Base-by-base conservation (phyloP, 108 stramenopile species). In the Stephanodiscus minutulus region DNA sequence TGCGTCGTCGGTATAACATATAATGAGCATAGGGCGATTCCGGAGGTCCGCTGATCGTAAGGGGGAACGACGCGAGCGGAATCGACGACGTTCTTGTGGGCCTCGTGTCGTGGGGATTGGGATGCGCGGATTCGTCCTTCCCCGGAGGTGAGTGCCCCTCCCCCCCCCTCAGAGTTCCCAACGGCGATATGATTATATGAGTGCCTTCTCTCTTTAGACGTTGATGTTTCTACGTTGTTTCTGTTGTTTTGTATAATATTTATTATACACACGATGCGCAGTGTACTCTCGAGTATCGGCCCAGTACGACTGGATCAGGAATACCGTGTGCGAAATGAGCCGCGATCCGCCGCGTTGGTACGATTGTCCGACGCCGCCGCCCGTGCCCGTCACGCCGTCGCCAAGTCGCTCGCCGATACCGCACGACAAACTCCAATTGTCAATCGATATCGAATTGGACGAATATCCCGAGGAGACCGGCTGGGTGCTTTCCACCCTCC, bases 261-360 rank as follows among this genome's bases (percentile, higher is more conserved):
- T 53, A 28, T 12, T 41, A 56, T n/a, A 25, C 68, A 27, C 25
- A 39, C 13, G 33, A 59, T 43, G 8, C 21, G 12, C 47, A 64
- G 47, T 49, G 12, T 64, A 47, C 25, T 64, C 84, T 20, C 64
- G 86, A 11, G 64, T 85, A 6, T 70, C 76, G 22, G 57, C 73
- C 36, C 73, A 77, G 46, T 73, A 70, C 43, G 74, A 82, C n/a
- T 89, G 86, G 86, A 75, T 85, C n/a, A 46, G 33, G 41, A 36
- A 50, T 1, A 73, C 73, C 22, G 85, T 89, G 13, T 89, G 88
- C 54, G 20, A 33, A 2, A 36, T 74, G 11, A 85, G 86, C 22
- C 39, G 15, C 8, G 61, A 69, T n/a, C 85, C 86, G 5, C 88
- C 88, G 2, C 57, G 17, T n/a, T 69, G 81, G 27, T 73, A 82